Percentiles rank a stretch among this genome's conserved stretches.
Conservation (phyloP, 495 filamentous ascomycete genomes). For the Pyronema domesticum region DNA sequence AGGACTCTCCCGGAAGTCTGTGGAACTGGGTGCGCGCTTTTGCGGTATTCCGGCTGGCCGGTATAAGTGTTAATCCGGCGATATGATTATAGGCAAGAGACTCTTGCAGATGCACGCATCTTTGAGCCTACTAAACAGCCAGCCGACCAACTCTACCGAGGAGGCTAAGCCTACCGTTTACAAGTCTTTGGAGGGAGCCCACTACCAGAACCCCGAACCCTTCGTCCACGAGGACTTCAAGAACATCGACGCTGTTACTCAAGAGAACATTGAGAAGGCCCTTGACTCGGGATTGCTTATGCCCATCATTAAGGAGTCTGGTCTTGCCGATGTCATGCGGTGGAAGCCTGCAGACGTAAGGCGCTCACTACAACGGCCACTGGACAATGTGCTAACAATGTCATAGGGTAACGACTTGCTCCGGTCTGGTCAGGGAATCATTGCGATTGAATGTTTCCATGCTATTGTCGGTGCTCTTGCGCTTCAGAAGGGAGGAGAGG, state of each 20-base stretch:
- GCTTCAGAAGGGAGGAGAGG: constrained; percentile 63
- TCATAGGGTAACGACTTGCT: constrained; percentile 50
- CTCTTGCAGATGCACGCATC: constrained; percentile 65
- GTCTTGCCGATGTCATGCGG: constrained; percentile 53
- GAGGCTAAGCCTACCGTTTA: constrained; percentile 6
- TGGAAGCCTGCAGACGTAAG: constrained; percentile 75
- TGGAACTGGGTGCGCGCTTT: background rate
- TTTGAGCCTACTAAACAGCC: constrained; percentile 43
- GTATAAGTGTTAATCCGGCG: background rate
- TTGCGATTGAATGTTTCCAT: constrained; percentile 60
- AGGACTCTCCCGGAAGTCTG: constrained; percentile 20
- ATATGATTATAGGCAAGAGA: constrained; percentile 43
- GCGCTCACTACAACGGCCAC: background rate
- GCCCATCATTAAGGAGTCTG: constrained; percentile 32
- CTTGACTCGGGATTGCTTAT: constrained; percentile 48
- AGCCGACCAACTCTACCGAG: background rate
- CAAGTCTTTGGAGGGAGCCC: constrained; percentile 25
- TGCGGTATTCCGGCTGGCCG: background rate
- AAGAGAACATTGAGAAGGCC: constrained; percentile 36
- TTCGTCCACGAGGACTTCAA: constrained; percentile 58
- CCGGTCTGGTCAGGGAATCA: constrained; percentile 49
- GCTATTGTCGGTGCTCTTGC: constrained; percentile 77
- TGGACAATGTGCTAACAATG: background rate
- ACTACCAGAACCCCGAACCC: constrained; percentile 39
- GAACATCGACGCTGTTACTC: constrained; percentile 49